Evolutionary conservation across 148 eudicot species (phyloP), one percentile per base, ranked within the genome.

Genomic region (Rhododendron ferrugineum): DNA sequence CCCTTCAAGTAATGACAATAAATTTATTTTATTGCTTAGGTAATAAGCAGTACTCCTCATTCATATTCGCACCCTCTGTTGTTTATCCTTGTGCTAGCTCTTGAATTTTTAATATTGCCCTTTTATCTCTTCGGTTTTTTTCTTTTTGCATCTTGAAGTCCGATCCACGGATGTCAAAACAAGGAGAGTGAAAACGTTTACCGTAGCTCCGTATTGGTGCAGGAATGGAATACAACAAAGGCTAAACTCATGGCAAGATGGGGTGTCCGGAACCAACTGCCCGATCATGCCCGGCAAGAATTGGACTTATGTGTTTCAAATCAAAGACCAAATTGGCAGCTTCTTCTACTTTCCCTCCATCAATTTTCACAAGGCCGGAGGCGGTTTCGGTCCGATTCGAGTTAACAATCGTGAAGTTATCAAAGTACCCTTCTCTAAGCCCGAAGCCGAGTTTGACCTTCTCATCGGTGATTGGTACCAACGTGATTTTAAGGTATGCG

Each of bases 141-240:
- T 50, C 10, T 9, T 9, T 50, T 50, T 50, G 16, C 54, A 50
- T 50, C 16, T 50, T 10, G 10, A 13, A 50, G 15, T 11, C 3
- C 16, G 15, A 50, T 50, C 3, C 16, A 13, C 10, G 62, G 62
- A 20, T 62, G 28, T 30, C 28, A 60, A 60, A 23, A 60, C 68
- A 62, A 62, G 68, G 28, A 23, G 62, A 14, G 28, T 9, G 28
- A 62, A 8, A 62, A n/a, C 1, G n/a, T 2, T n/a, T n/a, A 64
- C 9, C 14, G 0, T 8, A 3, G 30, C 13, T 2, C n/a, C 47
- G 5, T 46, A 64, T 64, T 58, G 84, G 72, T 60, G 30, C 50
- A 89, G 91, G 92, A 88, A 89, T 83, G 92, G 91, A 4, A 91
- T 91, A 73, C 92, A 91, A 85, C 92, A 91, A 84, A 89, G 92